Evolutionary conservation across 2,329 filamentous ascomycete species (phyloP), one percentile per base, ranked within the genome.

Genomic region (Alternaria solani): DNA sequence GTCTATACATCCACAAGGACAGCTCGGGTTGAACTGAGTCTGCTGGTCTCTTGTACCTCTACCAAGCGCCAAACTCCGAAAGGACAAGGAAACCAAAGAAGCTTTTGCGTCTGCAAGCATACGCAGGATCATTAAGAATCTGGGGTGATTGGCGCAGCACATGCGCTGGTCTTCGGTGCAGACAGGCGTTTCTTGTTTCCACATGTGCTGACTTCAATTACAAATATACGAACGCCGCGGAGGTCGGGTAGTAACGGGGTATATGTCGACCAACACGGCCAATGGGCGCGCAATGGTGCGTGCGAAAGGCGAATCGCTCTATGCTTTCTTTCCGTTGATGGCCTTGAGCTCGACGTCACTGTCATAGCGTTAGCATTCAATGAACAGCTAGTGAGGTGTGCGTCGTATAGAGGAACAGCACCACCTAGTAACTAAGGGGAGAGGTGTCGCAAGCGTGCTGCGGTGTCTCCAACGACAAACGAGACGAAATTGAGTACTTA

Each of bases 261-360:
- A 59, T 59, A 56, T 51, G 47, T 67, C 47, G 60, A 62, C 56
- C 39, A 38, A 49, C 48, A 41, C 51, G 25, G 25, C 5, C 48
- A 26, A 46, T 38, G 30, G 26, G 51, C 46, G 59, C 51, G 53
- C 59, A 42, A 39, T 42, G 49, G 36, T 38, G 55, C 38, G 26
- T 48, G 30, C 20, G 39, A 30, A 26, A 32, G 32, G 25, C 20
- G 34, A 23, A 16, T 25, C 34, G 28, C 57, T 77, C 82, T 64
- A 66, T 59, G 76, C 77, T 57, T 67, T 79, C 76, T 83, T 84
- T 73, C 77, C 77, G 77, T 86, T 84, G 81, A 91, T 87, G 51
- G 81, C 84, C 80, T 90, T 87, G 68, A 92, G 86, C 79, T 90
- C 82, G 66, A 92, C 88, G 67, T 91, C 88, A 78, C 89, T 91